Conservation (phyloP, 768 basidiomycete genomes). For the Rhodotorula diobovata region DNA sequence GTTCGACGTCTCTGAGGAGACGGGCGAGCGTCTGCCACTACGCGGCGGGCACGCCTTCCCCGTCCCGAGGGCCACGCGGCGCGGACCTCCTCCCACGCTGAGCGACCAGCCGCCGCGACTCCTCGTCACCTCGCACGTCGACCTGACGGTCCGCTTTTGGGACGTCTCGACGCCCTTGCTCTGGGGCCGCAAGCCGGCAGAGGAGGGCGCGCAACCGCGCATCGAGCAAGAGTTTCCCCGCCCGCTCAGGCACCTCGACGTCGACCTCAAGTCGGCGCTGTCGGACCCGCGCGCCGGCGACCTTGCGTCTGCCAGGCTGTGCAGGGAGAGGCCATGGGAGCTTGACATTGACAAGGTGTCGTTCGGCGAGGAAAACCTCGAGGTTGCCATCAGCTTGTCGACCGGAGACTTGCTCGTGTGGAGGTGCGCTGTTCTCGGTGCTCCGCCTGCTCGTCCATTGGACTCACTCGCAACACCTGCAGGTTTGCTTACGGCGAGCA, state of each 20-base stretch:
- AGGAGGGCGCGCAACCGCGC: neutral
- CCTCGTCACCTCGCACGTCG: conserved; percentile 60
- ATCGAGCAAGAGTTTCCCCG: conserved; percentile 57
- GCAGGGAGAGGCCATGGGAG: conserved; percentile 44
- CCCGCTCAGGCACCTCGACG: conserved; percentile 59
- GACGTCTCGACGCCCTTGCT: conserved; percentile 70
- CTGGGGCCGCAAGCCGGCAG: conserved; percentile 45
- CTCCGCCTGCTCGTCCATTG: neutral
- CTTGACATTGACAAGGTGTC: conserved; percentile 48
- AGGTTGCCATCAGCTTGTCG: conserved; percentile 47
- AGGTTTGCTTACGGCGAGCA: conserved; percentile 26
- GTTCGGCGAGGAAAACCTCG: conserved; percentile 48
- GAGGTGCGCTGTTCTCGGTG: too few relatives aligned
- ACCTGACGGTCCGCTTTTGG: conserved; percentile 65
- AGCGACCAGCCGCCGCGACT: conserved; percentile 57
- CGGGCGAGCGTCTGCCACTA: conserved; percentile 15
- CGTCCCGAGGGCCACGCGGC: conserved; percentile 44
- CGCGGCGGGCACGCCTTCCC: conserved; percentile 51
- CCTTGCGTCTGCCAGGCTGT: conserved; percentile 44
- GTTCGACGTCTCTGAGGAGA: conserved; percentile 16
- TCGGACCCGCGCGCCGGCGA: conserved; percentile 14
- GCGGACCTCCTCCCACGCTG: conserved; percentile 49
- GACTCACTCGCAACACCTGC: neutral
- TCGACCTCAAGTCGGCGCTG: conserved; percentile 52
- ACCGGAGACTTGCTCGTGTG: conserved; percentile 50